These are phyloP conservation scores for Sequoia sempervirens DNA, from an alignment of 75 land plant genomes.

Conservation along the genomic window DNA sequence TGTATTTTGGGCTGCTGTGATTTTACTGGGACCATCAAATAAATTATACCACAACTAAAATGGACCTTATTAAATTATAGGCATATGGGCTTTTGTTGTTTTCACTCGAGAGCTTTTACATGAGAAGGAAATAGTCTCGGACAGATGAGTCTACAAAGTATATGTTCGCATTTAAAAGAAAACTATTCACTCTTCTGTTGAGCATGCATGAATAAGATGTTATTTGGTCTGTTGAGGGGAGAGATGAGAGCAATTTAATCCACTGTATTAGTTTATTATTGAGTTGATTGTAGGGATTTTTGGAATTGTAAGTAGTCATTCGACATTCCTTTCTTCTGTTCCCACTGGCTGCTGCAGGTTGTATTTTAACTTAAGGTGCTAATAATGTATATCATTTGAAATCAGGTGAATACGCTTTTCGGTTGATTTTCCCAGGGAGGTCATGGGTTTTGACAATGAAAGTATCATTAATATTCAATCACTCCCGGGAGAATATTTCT, in stretches of 20 bases:
- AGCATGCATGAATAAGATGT: not conserved
- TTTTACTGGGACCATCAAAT: too few species aligned
- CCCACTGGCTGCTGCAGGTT: not conserved
- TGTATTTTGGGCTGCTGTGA: too few species aligned
- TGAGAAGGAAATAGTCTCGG: not conserved
- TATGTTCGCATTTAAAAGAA: not conserved
- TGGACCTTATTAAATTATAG: not conserved
- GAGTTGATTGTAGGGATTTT: not conserved
- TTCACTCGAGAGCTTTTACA: too few species aligned
- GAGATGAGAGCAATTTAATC: not conserved
- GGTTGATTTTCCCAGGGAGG: not conserved
- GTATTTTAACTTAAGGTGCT: not conserved
- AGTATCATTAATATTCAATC: conserved; percentile 69
- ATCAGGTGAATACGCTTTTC: not conserved
- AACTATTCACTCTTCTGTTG: not conserved
- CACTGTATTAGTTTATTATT: not conserved
- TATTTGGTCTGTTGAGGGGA: not conserved
- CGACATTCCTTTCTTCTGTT: not conserved
- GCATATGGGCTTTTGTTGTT: not conserved
- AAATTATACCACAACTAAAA: too few species aligned
- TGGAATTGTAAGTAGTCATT: not conserved
- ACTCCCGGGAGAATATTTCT: conserved; percentile 69
- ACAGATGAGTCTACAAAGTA: not conserved
- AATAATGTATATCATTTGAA: not conserved
- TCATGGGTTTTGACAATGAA: conserved; percentile 83